These are phyloP conservation scores for Calonectria pauciramosa DNA, from an alignment of 2,329 filamentous ascomycete species.

Conservation along the genomic window DNA sequence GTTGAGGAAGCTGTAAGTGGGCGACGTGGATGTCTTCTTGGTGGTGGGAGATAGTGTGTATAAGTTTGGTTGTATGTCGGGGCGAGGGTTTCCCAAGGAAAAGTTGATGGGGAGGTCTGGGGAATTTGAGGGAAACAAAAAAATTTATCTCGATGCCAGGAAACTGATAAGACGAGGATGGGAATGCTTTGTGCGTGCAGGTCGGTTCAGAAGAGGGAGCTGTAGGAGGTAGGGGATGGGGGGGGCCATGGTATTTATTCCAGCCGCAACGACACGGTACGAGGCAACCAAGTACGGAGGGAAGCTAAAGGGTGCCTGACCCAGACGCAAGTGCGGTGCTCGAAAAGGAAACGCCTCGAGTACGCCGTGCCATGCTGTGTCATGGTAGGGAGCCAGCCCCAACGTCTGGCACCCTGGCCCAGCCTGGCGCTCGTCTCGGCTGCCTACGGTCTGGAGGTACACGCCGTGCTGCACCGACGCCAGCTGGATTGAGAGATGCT, in stretches of 20 bases:
- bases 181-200: slow-evolving; percentile 8
- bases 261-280: slow-evolving; percentile 9
- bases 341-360: slow-evolving; percentile 24
- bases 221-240: background rate
- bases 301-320: slow-evolving; percentile 18
- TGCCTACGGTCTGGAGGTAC: slow-evolving; percentile 9
- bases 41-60: background rate
- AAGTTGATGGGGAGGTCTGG: background rate
- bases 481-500: background rate
- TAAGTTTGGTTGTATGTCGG: slow-evolving; percentile 11
- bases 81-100: background rate
- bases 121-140: background rate
- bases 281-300: slow-evolving; percentile 8
- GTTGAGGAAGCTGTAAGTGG: background rate
- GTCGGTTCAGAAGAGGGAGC: background rate
- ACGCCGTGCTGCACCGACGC: background rate
- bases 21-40: background rate
- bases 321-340: slow-evolving; percentile 19
- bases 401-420: slow-evolving; percentile 8
- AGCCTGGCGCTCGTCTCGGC: slow-evolving; percentile 11
- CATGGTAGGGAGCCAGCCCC: slow-evolving; percentile 11
- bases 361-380: background rate
- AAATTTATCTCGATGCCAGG: background rate
- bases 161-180: background rate
- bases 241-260: slow-evolving; percentile 28